Conservation (phyloP, 148 eudicot genomes). For the Talinum fruticosum region DNA sequence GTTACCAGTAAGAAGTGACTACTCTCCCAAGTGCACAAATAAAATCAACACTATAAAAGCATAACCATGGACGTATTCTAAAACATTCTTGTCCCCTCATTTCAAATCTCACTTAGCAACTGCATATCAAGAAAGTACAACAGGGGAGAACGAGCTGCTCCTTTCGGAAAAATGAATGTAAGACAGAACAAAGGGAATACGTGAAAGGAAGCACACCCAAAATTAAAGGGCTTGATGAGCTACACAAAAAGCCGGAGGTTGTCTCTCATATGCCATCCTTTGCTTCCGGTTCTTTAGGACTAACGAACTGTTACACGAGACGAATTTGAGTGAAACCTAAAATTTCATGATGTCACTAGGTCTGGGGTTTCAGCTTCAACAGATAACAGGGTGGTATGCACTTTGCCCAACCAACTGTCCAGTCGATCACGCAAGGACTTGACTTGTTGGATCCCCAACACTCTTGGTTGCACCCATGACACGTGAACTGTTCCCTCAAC, state of each 20-base stretch:
- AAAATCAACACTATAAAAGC: constrained; percentile 12
- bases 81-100: not conserved
- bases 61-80: not conserved
- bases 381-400: constrained; percentile 73
- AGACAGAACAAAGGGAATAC: constrained; percentile 4
- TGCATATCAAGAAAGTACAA: constrained; percentile 6
- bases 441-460: constrained; percentile 72
- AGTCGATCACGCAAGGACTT: constrained; percentile 72
- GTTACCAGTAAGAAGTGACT: not conserved
- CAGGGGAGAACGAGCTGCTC: constrained; percentile 8
- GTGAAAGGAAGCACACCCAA: constrained; percentile 17
- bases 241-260: constrained; percentile 9
- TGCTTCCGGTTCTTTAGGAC: constrained; percentile 8
- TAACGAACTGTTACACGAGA: constrained; percentile 24
- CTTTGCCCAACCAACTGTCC: constrained; percentile 82
- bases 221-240: constrained; percentile 1
- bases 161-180: constrained; percentile 10
- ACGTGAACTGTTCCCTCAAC: constrained; percentile 88
- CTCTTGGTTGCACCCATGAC: constrained; percentile 98
- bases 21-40: not conserved
- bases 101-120: not conserved
- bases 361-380: constrained; percentile 98
- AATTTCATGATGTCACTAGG: constrained; percentile 52
- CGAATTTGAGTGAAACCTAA: not conserved
- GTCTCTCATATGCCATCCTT: constrained; percentile 17